Percentiles rank a stretch among this genome's conserved stretches.
Conservation (phyloP, 768 basidiomycete genomes). For the Rickenella mellea region DNA sequence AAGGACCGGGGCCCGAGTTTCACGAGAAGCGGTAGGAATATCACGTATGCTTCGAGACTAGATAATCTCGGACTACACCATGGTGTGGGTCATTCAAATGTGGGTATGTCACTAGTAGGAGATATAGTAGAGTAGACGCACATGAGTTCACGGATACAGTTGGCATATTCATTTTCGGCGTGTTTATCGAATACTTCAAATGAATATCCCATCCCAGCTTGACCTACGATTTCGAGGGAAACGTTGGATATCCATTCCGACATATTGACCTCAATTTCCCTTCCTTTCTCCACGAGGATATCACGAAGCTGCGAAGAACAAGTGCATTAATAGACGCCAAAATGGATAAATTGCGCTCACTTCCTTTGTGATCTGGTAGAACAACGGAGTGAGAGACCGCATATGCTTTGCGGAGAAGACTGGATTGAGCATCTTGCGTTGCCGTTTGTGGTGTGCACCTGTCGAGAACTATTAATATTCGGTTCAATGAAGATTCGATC, state of each 20-base stretch:
- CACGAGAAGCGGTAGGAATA: conserved; percentile 6
- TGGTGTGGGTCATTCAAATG: not conserved
- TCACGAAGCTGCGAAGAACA: not conserved
- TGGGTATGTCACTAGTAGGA: not conserved
- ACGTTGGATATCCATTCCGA: conserved; percentile 5
- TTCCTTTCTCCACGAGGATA: not conserved
- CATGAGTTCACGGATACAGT: conserved; percentile 37
- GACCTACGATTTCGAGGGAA: conserved; percentile 7
- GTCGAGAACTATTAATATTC: too few relatives aligned
- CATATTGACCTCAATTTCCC: not conserved
- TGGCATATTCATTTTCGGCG: conserved; percentile 33
- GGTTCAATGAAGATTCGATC: too few relatives aligned
- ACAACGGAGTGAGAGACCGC: conserved; percentile 14
- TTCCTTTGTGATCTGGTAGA: conserved; percentile 13
- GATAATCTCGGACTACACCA: not conserved
- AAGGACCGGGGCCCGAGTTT: conserved; percentile 7
- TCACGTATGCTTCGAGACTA: conserved; percentile 16
- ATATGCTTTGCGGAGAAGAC: conserved; percentile 20
- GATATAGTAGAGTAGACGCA: conserved; percentile 12
- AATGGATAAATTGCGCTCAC: too few relatives aligned
- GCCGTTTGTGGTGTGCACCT: conserved; percentile 19
- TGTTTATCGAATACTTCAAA: conserved; percentile 36
- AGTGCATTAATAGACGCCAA: too few relatives aligned
- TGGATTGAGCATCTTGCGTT: conserved; percentile 24
- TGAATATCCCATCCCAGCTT: conserved; percentile 20